These are phyloP conservation scores for Pseudognaphalium luteoalbum DNA, from an alignment of 129 eudicot genomes.

Conservation along the genomic window DNA sequence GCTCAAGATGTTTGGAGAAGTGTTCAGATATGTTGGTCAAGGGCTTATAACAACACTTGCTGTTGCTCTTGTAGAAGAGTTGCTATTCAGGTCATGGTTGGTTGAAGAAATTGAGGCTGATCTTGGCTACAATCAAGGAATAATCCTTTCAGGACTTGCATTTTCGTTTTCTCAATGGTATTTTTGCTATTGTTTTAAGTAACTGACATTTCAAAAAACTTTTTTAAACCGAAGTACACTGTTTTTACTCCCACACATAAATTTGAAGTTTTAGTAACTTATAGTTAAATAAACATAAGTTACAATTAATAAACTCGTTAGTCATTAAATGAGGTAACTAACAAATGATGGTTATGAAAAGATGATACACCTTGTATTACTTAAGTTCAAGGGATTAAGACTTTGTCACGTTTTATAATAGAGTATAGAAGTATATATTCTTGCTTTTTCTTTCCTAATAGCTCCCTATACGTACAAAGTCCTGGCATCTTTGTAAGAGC, in stretches of 20 bases:
- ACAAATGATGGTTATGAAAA: not conserved
- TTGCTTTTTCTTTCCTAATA: no score
- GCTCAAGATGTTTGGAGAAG: slow-evolving; percentile 46
- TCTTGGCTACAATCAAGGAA: slow-evolving; percentile 68
- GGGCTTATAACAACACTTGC: slow-evolving; percentile 60
- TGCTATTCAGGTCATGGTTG: slow-evolving; percentile 90
- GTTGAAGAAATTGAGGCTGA: slow-evolving; percentile 73
- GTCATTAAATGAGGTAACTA: no score
- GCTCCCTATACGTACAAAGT: no score
- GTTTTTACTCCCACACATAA: no score
- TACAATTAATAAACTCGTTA: no score
- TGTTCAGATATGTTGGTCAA: slow-evolving; percentile 42
- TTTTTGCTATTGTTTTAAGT: not conserved
- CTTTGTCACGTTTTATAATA: no score
- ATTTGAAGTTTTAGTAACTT: no score
- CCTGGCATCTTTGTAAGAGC: no score
- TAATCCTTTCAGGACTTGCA: slow-evolving; percentile 70
- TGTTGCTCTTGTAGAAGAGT: slow-evolving; percentile 71
- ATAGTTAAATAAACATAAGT: no score
- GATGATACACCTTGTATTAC: not conserved
- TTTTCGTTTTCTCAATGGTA: slow-evolving; percentile 83
- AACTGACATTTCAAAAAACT: not conserved
- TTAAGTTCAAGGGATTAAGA: no score
- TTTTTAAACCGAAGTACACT: not conserved
- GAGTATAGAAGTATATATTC: no score